Evolutionary conservation across 208 protist species (phyloP), one percentile per base, ranked within the genome.

Genomic region (Acanthamoeba triangularis): DNA sequence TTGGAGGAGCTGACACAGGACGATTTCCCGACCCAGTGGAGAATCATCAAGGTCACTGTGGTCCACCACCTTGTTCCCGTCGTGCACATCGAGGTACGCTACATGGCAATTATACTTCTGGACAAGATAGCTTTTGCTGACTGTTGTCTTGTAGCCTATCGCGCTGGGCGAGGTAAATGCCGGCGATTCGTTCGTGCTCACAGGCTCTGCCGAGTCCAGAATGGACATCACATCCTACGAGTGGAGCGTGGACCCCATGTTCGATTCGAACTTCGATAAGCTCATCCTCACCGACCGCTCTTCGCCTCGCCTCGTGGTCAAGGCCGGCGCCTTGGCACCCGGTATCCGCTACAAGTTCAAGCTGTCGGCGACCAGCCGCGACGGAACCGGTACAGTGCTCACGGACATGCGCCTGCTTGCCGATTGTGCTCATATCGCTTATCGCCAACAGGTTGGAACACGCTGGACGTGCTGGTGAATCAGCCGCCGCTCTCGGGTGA

Each of bases 301-400:
- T 20, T 82, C 74, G 49, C 61, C 92, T 18, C 52, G 33, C 7
- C 41, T 87, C 7, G 92, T 95, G 0, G 54, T 95, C 72, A 56
- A 28, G 37, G 54, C 28, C 20, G 54, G 61, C 54, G 74, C 30
- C 14, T 49, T 95, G 3, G 28, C 92, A 8, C 72, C 92, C 28
- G 92, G 92, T 20, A 72, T 95, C 25, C 49, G 61, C n/a, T 95
- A 95, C 92, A 82, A 63, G 74, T 95, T 95, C 72, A 95, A 82
- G 33, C 92, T 95, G 33, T 67, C 67, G 16, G 92, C 92, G 23
- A 80, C 47, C 47, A 88, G 18, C 30, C 67, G 92, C 11, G 72
- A 95, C 35, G 92, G 92, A 49, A 95, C 74, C 30, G 92, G 88
- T 78, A 56, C 67, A 49, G 33, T 54, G 33, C 18, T 41, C 18